Evolutionary conservation across 192 early-diverging fungal species (phyloP).

Genomic region (Coemansia aciculifera): DNA sequence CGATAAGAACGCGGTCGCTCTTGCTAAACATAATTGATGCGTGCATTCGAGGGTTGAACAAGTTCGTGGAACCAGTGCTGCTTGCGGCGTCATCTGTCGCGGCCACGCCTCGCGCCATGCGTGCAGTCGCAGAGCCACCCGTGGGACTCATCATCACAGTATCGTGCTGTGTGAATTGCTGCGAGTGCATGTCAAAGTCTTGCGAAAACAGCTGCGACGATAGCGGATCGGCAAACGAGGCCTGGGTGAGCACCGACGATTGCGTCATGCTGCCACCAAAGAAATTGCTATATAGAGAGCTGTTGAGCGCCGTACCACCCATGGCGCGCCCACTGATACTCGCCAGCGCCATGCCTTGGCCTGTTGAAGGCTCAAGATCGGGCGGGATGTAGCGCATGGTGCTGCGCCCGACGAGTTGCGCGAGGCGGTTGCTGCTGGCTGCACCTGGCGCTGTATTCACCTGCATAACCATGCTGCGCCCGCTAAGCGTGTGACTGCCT

Average conservation of each 20-base stretch:
- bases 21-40: slow-evolving; percentile 52
- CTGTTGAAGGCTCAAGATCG: slow-evolving; percentile 28
- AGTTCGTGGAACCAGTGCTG: slow-evolving; percentile 8
- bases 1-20: slow-evolving; percentile 44
- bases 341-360: not conserved
- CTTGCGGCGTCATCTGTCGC: not conserved
- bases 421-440: slow-evolving; percentile 43
- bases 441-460: slow-evolving; percentile 37
- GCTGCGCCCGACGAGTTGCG: slow-evolving; percentile 51
- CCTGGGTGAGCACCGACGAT: slow-evolving; percentile 32
- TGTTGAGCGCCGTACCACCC: slow-evolving; percentile 2
- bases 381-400: slow-evolving; percentile 54
- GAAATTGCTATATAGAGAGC: slow-evolving; percentile 32
- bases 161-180: slow-evolving; percentile 46
- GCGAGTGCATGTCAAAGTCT: slow-evolving; percentile 36
- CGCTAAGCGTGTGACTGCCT: slow-evolving; percentile 36
- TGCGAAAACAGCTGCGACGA: slow-evolving; percentile 43
- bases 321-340: not conserved
- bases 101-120: not conserved
- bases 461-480: slow-evolving; percentile 36
- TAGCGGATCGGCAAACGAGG: slow-evolving; percentile 28
- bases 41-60: slow-evolving; percentile 49
- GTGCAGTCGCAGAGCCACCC: not conserved
- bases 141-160: slow-evolving; percentile 34
- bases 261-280: slow-evolving; percentile 18